phyloP scores from a whole-genome alignment of 139 green algal species.

The Gonium pectorale region DNA sequence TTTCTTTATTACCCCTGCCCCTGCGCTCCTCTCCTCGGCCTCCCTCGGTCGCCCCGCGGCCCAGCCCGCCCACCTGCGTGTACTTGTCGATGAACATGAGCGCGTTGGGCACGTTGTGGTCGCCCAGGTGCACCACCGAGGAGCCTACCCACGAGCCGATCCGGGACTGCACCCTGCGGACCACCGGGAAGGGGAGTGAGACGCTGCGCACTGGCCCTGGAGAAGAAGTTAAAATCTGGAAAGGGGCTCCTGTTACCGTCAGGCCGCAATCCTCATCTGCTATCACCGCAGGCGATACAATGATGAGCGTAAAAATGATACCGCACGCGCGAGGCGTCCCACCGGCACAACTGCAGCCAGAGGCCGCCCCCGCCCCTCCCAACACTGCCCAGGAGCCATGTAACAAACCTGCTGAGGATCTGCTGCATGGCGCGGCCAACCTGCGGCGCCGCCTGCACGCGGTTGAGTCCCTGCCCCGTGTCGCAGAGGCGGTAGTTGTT shows the following conservation, averaged over 20 bases:
- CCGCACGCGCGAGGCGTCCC: too few relatives aligned
- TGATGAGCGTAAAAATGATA: too few relatives aligned
- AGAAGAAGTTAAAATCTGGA: too few relatives aligned
- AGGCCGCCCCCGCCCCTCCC: too few relatives aligned
- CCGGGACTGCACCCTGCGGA: conserved; percentile 63
- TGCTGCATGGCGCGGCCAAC: conserved; percentile 78
- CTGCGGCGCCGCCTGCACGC: conserved; percentile 86
- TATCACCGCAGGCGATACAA: too few relatives aligned
- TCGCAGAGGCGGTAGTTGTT: conserved; percentile 91
- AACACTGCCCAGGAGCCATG: neutral
- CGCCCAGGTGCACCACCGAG: conserved; percentile 93
- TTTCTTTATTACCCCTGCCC: too few relatives aligned
- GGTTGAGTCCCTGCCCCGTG: conserved; percentile 95
- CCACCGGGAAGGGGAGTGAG: neutral
- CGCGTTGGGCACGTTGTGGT: conserved; percentile 96
- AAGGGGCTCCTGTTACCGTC: too few relatives aligned
- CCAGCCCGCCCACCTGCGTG: conserved; percentile 78
- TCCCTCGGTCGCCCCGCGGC: too few relatives aligned
- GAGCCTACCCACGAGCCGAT: conserved; percentile 93
- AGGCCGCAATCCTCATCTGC: neutral
- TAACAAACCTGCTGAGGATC: conserved; percentile 26
- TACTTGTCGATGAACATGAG: conserved; percentile 99
- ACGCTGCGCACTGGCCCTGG: too few relatives aligned
- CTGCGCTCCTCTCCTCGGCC: too few relatives aligned
- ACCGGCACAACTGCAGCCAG: too few relatives aligned